Conservation (phyloP, 192 early-diverging fungal genomes). For the Irineochytrium annulatum region DNA sequence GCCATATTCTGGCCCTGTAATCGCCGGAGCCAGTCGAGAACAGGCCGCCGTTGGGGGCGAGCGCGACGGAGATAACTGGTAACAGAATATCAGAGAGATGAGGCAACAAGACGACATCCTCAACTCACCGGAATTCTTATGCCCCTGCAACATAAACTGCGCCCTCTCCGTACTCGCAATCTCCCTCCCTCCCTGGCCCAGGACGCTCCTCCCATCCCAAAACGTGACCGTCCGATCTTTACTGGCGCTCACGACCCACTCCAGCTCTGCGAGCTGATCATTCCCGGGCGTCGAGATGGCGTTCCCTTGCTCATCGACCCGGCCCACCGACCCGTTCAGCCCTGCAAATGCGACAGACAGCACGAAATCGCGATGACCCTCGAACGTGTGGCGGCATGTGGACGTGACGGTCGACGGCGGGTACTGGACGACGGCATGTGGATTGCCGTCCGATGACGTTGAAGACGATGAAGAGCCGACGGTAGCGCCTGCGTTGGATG, state of each 20-base stretch:
- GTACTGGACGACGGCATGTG: slow-evolving; percentile 13
- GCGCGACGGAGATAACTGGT: slow-evolving; percentile 87
- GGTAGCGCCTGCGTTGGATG: too few species aligned
- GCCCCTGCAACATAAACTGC: slow-evolving; percentile 73
- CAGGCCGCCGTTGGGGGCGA: slow-evolving; percentile 72
- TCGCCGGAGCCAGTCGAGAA: slow-evolving; percentile 99
- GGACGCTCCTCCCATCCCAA: slow-evolving; percentile 79
- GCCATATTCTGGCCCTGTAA: slow-evolving; percentile 88
- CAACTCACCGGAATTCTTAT: slow-evolving; percentile 85
- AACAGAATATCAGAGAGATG: not conserved
- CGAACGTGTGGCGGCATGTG: slow-evolving; percentile 44
- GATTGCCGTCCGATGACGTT: too few species aligned
- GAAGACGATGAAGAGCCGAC: too few species aligned
- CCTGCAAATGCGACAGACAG: slow-evolving; percentile 71
- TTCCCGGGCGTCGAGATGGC: too few species aligned
- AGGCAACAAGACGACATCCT: not conserved
- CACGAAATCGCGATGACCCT: slow-evolving; percentile 89
- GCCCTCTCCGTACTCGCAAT: slow-evolving; percentile 21
- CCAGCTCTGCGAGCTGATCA: slow-evolving; percentile 31
- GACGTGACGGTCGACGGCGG: slow-evolving; percentile 35
- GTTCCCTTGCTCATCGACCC: too few species aligned
- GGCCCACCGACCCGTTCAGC: slow-evolving; percentile 26
- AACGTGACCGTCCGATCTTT: slow-evolving; percentile 92
- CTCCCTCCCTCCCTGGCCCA: slow-evolving; percentile 24
- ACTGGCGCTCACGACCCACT: slow-evolving; percentile 89